These are phyloP conservation scores for Danielozyma ontarioensis DNA, from an alignment of 805 yeast genomes.

Conservation along the genomic window DNA sequence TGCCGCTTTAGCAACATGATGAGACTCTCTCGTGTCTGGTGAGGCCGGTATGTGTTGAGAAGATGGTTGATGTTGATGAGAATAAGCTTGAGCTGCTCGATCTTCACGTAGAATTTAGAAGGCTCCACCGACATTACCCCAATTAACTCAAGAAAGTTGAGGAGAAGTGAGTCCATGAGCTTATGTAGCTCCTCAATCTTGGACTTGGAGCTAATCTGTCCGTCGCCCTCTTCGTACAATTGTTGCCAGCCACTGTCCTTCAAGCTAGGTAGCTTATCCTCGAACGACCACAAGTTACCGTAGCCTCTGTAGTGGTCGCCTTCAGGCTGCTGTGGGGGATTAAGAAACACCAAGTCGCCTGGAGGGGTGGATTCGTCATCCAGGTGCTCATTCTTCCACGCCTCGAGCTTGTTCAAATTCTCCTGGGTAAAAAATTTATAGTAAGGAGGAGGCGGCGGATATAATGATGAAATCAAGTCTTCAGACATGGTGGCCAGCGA, in stretches of 20 bases:
- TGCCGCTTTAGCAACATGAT: conserved; percentile 69
- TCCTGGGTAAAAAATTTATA: conserved; percentile 67
- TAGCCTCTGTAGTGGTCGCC: conserved; percentile 73
- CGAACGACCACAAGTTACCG: conserved; percentile 84
- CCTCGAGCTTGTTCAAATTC: conserved; percentile 46
- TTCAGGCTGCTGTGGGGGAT: conserved; percentile 63
- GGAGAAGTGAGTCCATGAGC: conserved; percentile 68
- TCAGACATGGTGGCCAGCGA: conserved; percentile 9
- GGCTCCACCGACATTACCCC: conserved; percentile 78
- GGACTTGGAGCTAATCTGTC: conserved; percentile 29
- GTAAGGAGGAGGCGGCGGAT: conserved; percentile 93
- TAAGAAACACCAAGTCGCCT: conserved; percentile 50
- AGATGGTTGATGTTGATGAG: conserved; percentile 88
- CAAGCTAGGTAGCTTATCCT: conserved; percentile 72
- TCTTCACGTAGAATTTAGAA: conserved; percentile 48
- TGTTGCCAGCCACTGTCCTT: conserved; percentile 75
- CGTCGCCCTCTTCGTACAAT: conserved; percentile 48
- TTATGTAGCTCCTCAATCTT: conserved; percentile 74
- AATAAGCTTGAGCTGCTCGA: conserved; percentile 75
- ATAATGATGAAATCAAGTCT: conserved; percentile 58
- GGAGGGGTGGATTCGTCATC: conserved; percentile 15
- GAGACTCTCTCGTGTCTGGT: conserved; percentile 87
- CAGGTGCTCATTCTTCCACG: conserved; percentile 15
- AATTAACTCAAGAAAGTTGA: conserved; percentile 77
- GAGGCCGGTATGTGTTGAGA: conserved; percentile 88